Evolutionary conservation across 139 green algal genomes (phyloP).

Genomic region (Coelastrella sp.): DNA sequence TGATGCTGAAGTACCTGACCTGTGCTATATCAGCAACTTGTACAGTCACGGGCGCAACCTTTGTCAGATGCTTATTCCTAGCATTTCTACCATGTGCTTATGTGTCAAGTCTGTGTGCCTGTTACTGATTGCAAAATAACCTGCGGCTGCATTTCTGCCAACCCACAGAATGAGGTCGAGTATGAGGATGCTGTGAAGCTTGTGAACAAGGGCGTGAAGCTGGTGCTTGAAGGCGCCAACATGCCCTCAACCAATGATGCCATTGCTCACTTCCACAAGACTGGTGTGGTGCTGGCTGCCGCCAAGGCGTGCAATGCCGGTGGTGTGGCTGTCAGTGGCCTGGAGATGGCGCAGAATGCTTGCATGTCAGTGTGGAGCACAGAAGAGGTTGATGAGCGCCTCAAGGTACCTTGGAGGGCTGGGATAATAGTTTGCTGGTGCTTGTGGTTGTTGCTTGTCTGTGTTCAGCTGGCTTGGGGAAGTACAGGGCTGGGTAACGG

Average conservation of each 20-base stretch:
- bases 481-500: too few species aligned
- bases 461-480: too few species aligned
- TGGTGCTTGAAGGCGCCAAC: conserved; percentile 89
- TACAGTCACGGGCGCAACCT: too few species aligned
- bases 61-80: too few species aligned
- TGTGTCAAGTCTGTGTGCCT: too few species aligned
- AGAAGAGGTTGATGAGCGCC: conserved; percentile 80
- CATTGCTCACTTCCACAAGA: conserved; percentile 69
- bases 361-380: conserved; percentile 71
- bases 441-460: too few species aligned
- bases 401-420: conserved; percentile 46
- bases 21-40: too few species aligned
- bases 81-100: too few species aligned
- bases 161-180: conserved; percentile 70
- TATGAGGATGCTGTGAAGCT: conserved; percentile 73
- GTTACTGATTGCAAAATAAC: too few species aligned
- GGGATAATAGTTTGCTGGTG: too few species aligned
- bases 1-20: too few species aligned
- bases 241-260: conserved; percentile 84
- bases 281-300: conserved; percentile 71
- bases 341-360: conserved; percentile 93
- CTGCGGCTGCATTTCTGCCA: background rate
- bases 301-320: conserved; percentile 79
- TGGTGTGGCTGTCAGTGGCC: conserved; percentile 83
- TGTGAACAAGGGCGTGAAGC: conserved; percentile 70